Evolutionary conservation across 2,329 filamentous ascomycete genomes (phyloP).

Genomic region (Aureobasidium sp.): DNA sequence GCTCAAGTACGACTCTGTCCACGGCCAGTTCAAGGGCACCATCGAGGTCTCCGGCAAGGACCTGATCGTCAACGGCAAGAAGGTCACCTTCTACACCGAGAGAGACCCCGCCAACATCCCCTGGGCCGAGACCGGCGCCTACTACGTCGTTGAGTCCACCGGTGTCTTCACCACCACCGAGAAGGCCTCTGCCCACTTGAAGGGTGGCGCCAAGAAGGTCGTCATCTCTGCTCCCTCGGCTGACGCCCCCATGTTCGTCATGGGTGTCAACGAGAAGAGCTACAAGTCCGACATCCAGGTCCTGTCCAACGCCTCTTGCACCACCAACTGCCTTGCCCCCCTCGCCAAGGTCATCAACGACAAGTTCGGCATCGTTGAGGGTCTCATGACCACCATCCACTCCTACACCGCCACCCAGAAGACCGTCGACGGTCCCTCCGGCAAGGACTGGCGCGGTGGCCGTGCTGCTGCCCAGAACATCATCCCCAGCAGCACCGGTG

Average conservation of each 20-base stretch:
- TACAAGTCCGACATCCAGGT: conserved; percentile 88
- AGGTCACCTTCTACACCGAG: conserved; percentile 89
- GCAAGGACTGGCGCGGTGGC: conserved; percentile 99
- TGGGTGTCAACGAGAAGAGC: conserved; percentile 93
- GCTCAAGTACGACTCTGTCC: conserved; percentile 98
- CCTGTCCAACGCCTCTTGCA: conserved; percentile 99
- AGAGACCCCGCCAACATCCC: conserved; percentile 82
- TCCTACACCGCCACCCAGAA: conserved; percentile 99
- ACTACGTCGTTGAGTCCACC: conserved; percentile 95
- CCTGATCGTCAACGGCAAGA: conserved; percentile 89
- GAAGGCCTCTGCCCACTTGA: conserved; percentile 89
- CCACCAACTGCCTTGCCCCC: conserved; percentile 99
- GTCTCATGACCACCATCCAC: conserved; percentile 99
- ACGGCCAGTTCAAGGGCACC: conserved; percentile 92
- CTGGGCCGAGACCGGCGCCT: conserved; percentile 77
- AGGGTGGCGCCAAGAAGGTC: conserved; percentile 95
- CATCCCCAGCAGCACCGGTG: conserved; percentile 97
- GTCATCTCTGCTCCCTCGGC: conserved; percentile 77
- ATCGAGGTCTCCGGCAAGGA: conserved; percentile 63
- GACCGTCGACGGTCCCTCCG: conserved; percentile 95
- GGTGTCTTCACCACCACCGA: conserved; percentile 99
- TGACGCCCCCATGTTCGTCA: conserved; percentile 99
- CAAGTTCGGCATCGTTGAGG: conserved; percentile 95
- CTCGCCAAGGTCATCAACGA: conserved; percentile 99
- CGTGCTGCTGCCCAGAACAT: conserved; percentile 99